phyloP scores from a whole-genome alignment of 495 filamentous ascomycete species.

The Penicillium daleae region DNA sequence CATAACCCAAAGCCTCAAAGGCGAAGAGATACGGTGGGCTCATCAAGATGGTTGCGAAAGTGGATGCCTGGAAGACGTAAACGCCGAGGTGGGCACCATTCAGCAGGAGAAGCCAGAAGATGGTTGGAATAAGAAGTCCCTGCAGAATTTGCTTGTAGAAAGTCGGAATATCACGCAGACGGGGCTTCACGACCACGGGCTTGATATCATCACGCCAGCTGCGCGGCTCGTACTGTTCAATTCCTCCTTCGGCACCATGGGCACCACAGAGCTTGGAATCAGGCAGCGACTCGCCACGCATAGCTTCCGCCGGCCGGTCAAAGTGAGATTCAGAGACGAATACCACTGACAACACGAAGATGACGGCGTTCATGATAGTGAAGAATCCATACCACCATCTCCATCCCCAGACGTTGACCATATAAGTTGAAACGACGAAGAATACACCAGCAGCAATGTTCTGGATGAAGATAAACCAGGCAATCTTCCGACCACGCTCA shows the following conservation, averaged over 20 bases:
- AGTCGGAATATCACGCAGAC: slow-evolving; percentile 15
- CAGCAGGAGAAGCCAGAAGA: slow-evolving; percentile 28
- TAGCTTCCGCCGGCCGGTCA: slow-evolving; percentile 12
- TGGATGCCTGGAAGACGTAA: slow-evolving; percentile 29
- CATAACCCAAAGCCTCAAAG: slow-evolving; percentile 25
- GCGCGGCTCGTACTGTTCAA: slow-evolving; percentile 20
- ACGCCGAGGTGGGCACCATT: slow-evolving; percentile 29
- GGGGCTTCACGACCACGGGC: slow-evolving; percentile 8
- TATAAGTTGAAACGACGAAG: slow-evolving; percentile 25
- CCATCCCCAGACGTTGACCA: slow-evolving; percentile 25
- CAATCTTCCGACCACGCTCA: slow-evolving; percentile 24
- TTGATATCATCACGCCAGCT: slow-evolving; percentile 22
- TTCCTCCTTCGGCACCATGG: slow-evolving; percentile 4
- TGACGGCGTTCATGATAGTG: slow-evolving; percentile 21
- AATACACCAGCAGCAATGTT: slow-evolving; percentile 21
- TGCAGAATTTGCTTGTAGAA: slow-evolving; percentile 30
- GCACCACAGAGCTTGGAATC: slow-evolving; percentile 7
- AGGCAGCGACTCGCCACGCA: slow-evolving; percentile 9
- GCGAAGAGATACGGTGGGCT: slow-evolving; percentile 24
- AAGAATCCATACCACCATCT: slow-evolving; percentile 33
- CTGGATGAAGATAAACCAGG: slow-evolving; percentile 29
- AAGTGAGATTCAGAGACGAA: slow-evolving; percentile 25
- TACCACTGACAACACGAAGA: slow-evolving; percentile 13
- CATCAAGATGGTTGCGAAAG: slow-evolving; percentile 23
- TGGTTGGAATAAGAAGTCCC: slow-evolving; percentile 26